phyloP scores from a whole-genome alignment of 139 green algal species.

The Protoeuglena noctilucae region DNA sequence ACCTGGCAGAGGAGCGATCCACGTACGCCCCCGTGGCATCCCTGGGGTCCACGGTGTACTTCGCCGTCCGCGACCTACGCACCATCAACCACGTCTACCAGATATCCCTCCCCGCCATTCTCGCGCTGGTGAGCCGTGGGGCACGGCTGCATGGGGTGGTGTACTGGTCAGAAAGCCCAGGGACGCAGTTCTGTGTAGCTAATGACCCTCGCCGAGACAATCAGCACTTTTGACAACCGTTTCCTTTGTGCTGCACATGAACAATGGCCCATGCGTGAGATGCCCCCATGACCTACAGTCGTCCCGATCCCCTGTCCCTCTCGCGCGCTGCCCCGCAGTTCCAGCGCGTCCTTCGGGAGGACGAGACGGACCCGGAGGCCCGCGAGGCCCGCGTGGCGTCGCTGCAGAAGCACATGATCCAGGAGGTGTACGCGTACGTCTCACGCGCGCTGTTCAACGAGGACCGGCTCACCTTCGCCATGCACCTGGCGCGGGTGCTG shows the following conservation, averaged over 20 bases:
- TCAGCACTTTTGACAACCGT: no score
- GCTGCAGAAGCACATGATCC: conserved; percentile 27
- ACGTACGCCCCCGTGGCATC: conserved; percentile 37
- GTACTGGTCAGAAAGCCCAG: no score
- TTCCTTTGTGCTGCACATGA: no score
- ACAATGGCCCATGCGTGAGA: no score
- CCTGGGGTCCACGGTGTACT: conserved; percentile 42
- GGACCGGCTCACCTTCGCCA: conserved; percentile 49
- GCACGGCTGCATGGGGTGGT: no score
- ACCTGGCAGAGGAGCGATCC: conserved; percentile 43
- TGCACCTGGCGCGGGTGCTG: conserved; percentile 31
- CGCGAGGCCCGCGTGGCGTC: conserved; percentile 22
- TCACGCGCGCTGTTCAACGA: conserved; percentile 50
- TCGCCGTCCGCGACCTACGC: conserved; percentile 36
- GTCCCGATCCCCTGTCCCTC: background rate
- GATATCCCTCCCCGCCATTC: conserved; percentile 38
- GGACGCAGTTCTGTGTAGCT: no score
- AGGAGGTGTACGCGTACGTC: conserved; percentile 39
- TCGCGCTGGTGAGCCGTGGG: no score
- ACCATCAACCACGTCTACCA: conserved; percentile 60
- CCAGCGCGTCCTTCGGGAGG: conserved; percentile 10
- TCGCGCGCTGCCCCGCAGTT: conserved; percentile 14
- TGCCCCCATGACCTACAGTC: no score
- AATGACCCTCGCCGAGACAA: no score
- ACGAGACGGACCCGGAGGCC: conserved; percentile 11